phyloP scores from a whole-genome alignment of 352 stramenopile genomes.

The Globisporangium viniferum region DNA sequence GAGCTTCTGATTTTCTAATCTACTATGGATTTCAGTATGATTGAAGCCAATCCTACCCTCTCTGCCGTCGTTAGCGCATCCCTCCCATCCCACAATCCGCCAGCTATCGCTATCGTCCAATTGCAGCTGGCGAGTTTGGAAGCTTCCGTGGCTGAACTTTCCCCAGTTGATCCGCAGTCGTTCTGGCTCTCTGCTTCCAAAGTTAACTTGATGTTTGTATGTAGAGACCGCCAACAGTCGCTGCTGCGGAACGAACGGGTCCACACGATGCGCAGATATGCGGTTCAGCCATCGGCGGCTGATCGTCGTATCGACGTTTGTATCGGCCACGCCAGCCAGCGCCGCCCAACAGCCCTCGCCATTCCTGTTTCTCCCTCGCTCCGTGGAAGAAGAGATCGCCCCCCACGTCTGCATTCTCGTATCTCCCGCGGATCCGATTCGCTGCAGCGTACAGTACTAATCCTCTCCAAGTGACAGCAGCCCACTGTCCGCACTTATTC shows the following conservation, averaged over 20 bases:
- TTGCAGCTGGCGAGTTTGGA: not conserved
- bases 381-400: not conserved
- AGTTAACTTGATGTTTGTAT: not conserved
- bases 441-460: constrained; percentile 6
- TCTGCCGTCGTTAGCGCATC: not conserved
- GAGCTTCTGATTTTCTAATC: not conserved
- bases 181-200: not conserved
- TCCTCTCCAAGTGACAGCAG: not conserved
- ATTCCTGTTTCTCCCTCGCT: constrained; percentile 6
- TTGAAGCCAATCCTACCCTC: not conserved
- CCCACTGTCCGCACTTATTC: constrained; percentile 1
- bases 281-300: not conserved
- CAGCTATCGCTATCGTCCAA: not conserved
- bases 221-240: not conserved
- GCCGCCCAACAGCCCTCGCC: not conserved
- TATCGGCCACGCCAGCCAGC: not conserved
- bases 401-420: constrained; percentile 15
- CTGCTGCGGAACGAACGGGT: not conserved
- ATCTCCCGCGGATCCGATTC: not conserved
- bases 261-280: not conserved
- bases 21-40: not conserved
- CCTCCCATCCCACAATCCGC: not conserved
- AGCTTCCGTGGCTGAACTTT: constrained; percentile 1
- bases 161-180: not conserved
- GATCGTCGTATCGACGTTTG: not conserved